phyloP scores from a whole-genome alignment of 306 rosid species.

The Medicago lupulina region DNA sequence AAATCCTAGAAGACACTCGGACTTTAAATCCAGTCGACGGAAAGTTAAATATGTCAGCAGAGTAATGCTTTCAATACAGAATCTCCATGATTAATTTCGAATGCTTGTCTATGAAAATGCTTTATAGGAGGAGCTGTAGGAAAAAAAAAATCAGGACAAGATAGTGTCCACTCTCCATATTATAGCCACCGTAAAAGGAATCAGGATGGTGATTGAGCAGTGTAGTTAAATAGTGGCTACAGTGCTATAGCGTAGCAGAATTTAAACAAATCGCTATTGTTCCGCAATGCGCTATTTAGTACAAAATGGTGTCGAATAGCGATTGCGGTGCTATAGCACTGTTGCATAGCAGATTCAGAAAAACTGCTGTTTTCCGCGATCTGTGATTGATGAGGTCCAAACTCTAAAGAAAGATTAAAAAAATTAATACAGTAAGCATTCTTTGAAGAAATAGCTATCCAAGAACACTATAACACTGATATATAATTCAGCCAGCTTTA shows the following conservation, averaged over 20 bases:
- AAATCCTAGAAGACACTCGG: slow-evolving; percentile 22
- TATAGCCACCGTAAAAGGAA: slow-evolving; percentile 8
- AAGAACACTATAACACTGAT: too few relatives aligned
- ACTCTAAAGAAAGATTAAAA: slow-evolving; percentile 24
- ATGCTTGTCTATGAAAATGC: slow-evolving; percentile 5
- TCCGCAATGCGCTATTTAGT: too few relatives aligned
- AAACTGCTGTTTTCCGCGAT: too few relatives aligned
- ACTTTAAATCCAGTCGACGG: slow-evolving; percentile 17
- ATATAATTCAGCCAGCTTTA: too few relatives aligned
- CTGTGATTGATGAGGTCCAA: background rate
- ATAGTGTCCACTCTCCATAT: background rate
- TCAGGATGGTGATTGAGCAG: background rate
- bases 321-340: too few relatives aligned
- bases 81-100: slow-evolving; percentile 11
- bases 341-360: too few relatives aligned
- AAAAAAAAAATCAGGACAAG: background rate
- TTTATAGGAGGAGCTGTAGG: slow-evolving; percentile 12
- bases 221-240: too few relatives aligned
- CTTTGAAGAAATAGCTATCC: background rate
- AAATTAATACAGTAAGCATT: slow-evolving; percentile 5
- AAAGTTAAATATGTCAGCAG: background rate
- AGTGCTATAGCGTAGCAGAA: too few relatives aligned
- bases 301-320: too few relatives aligned
- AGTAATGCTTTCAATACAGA: slow-evolving; percentile 12
- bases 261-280: too few relatives aligned